Conservation (phyloP, 2,329 filamentous ascomycete genomes). For the Lasiodiplodia sp. region DNA sequence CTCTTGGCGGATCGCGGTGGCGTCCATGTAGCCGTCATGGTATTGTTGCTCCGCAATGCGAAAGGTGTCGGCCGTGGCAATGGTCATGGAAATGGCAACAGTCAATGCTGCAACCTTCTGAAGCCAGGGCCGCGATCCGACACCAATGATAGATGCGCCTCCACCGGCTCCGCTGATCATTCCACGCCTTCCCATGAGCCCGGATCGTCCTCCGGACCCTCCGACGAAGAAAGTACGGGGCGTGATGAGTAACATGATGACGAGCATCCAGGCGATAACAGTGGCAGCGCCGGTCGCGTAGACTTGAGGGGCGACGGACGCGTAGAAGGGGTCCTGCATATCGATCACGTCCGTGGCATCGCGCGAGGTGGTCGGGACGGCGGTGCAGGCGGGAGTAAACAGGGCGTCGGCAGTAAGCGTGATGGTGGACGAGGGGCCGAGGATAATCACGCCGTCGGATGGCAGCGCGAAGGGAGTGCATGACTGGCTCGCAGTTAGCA, state of each 20-base stretch:
- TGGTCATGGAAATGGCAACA: conserved; percentile 83
- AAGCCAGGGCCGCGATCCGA: conserved; percentile 91
- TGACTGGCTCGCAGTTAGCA: conserved; percentile 47
- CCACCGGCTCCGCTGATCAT: conserved; percentile 80
- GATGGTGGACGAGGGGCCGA: conserved; percentile 62
- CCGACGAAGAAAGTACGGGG: conserved; percentile 93
- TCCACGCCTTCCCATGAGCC: conserved; percentile 80
- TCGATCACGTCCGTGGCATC: conserved; percentile 57
- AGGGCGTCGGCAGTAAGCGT: conserved; percentile 67
- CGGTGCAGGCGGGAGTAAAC: conserved; percentile 64
- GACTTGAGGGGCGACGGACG: conserved; percentile 89
- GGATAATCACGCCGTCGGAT: conserved; percentile 62
- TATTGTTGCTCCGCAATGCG: conserved; percentile 85
- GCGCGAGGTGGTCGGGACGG: conserved; percentile 40
- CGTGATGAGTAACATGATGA: conserved; percentile 92
- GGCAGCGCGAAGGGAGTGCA: conserved; percentile 71
- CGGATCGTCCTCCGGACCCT: conserved; percentile 69
- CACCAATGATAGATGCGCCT: conserved; percentile 72
- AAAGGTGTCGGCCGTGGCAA: conserved; percentile 92
- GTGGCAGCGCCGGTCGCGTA: conserved; percentile 93
- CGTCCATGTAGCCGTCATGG: conserved; percentile 78
- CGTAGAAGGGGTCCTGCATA: conserved; percentile 87
- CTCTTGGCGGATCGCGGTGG: conserved; percentile 73
- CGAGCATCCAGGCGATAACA: conserved; percentile 87
- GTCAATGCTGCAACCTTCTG: conserved; percentile 73